Base-by-base conservation (phyloP, 352 stramenopile genomes). In the Globisporangium cylindrosporum region DNA sequence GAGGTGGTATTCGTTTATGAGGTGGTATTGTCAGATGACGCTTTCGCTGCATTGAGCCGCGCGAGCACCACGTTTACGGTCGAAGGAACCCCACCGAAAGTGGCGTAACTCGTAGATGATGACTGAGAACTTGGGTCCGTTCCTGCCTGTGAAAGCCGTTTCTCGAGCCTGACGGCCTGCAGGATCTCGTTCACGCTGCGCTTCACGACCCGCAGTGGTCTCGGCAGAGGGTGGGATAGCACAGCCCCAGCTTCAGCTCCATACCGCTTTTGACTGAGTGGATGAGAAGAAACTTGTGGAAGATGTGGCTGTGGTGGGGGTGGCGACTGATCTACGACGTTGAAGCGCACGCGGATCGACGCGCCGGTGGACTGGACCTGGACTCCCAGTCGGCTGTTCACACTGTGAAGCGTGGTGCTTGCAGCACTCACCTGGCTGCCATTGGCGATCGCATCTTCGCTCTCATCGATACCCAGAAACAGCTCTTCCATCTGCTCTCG, bases 171-270 rank as follows among this genome's bases (percentile, higher is more conserved):
- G 4, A 89, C 74, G 0, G 79, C 75, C 53, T 84, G 79, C 25
- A 93, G 29, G 38, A 90, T 93, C 67, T 93, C 84, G 22, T 93
- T 77, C 2, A 93, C 84, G 12, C 82, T 91, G 59, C 84, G 80
- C 62, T 93, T 91, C 24, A 91, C 69, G n/a, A 89, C 64, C 0
- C 64, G 73, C 36, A 71, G 18, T 15, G 22, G 22, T 38, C 57
- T 51, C 3, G 59, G 64, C 15, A 69, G 29, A 34, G 55, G 12
- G 18, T 64, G 64, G 14, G 41, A 43, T 18, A 58, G 53, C 6
- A 57, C 53, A 34, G 20, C 25, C 8, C 41, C 38, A 32, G 20
- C 18, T 9, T 29, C 38, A 32, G 20, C 25, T 15, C 43, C 46
- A 46, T 8, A 49, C n/a, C 10, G 43, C 41, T 18, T 49, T 7